phyloP scores from a whole-genome alignment of 148 eudicot species.

The Agrostemma githago region DNA sequence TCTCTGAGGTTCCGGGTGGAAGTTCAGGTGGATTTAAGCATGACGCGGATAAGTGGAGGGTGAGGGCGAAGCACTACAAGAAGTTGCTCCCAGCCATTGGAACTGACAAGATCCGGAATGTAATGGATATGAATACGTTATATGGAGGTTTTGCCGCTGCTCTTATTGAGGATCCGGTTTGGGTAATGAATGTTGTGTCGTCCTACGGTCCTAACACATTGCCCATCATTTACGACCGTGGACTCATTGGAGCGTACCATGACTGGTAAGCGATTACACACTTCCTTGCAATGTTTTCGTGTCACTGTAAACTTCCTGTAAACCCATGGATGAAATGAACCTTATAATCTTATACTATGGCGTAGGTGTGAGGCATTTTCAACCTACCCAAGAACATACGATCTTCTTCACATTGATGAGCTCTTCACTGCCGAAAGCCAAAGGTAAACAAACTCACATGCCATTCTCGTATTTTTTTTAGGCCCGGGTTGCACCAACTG shows the following conservation, averaged over 20 bases:
- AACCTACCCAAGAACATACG: constrained; percentile 94
- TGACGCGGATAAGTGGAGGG: constrained; percentile 70
- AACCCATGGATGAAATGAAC: neutral
- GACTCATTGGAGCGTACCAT: constrained; percentile 84
- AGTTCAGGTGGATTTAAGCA: constrained; percentile 55
- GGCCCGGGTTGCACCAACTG: neutral
- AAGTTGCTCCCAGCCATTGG: constrained; percentile 68
- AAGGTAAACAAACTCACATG: constrained; percentile 45
- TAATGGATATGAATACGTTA: constrained; percentile 93
- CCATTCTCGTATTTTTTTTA: neutral
- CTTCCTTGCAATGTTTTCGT: neutral
- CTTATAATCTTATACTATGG: neutral
- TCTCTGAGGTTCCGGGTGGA: constrained; percentile 55
- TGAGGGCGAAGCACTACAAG: constrained; percentile 70
- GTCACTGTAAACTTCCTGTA: neutral
- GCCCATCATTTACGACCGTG: constrained; percentile 77
- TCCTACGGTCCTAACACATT: constrained; percentile 65
- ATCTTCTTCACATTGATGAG: constrained; percentile 80
- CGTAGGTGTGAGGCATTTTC: constrained; percentile 97
- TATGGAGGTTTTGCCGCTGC: constrained; percentile 92
- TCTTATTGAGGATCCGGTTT: constrained; percentile 59
- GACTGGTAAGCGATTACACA: constrained; percentile 58
- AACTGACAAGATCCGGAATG: constrained; percentile 76
- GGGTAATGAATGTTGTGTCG: constrained; percentile 98
- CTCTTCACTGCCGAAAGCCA: constrained; percentile 88